Conservation (phyloP, 352 stramenopile genomes). For the Phytophthora foliorum region DNA sequence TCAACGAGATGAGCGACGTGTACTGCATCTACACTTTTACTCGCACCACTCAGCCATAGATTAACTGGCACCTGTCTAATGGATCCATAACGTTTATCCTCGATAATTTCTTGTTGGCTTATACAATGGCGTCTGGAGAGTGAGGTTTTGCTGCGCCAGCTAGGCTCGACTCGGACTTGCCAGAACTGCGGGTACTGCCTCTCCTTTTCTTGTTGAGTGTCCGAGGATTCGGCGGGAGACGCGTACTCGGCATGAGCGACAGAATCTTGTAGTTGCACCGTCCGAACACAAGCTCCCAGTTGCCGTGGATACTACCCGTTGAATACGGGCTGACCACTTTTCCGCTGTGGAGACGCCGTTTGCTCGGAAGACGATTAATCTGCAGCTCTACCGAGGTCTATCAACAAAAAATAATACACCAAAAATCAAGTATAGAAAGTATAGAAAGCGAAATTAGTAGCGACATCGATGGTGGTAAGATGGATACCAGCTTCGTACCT, state of each 20-base stretch:
- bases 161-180: background rate
- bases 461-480: background rate
- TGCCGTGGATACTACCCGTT: slow-evolving; percentile 67
- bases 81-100: slow-evolving; percentile 29
- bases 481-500: slow-evolving; percentile 47
- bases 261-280: slow-evolving; percentile 66
- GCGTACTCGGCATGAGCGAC: slow-evolving; percentile 69
- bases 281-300: slow-evolving; percentile 87
- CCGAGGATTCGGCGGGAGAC: slow-evolving; percentile 34
- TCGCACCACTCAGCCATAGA: slow-evolving; percentile 40
- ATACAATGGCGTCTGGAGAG: slow-evolving; percentile 29
- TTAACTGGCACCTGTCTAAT: slow-evolving; percentile 23
- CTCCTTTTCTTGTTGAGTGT: slow-evolving; percentile 29
- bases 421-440: background rate
- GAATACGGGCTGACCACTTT: slow-evolving; percentile 73
- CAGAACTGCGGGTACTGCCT: slow-evolving; percentile 1
- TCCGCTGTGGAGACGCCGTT: slow-evolving; percentile 57
- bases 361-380: slow-evolving; percentile 75
- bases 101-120: slow-evolving; percentile 5
- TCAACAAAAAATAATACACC: slow-evolving; percentile 7
- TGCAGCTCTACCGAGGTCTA: slow-evolving; percentile 87
- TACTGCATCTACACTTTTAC: slow-evolving; percentile 92
- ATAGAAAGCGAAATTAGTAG: no score
- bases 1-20: slow-evolving; percentile 92
- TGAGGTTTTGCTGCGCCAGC: background rate